Evolutionary conservation across 805 yeast species (phyloP), one percentile per base, ranked within the genome.

Genomic region (Saccharomycopsis babjevae): DNA sequence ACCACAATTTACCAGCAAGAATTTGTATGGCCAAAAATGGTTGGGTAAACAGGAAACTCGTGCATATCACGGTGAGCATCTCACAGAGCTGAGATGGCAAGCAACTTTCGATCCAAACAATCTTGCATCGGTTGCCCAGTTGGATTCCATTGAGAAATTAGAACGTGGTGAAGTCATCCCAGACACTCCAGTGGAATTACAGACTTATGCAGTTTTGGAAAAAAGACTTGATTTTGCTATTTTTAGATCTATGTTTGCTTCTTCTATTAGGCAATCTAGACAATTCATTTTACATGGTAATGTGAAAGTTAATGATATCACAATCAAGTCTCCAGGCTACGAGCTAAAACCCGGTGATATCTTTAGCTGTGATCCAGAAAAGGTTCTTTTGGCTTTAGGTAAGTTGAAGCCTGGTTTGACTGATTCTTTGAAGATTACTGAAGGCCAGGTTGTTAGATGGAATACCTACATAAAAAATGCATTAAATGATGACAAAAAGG

Each of bases 21-120:
- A 96, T n/a, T 77, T 89, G 62, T 94, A 79, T 74, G 96, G 89
- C 74, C 96, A 93, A 73, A 90, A 91, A 74, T 94, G 96, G 93
- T 75, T 79, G 6, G 86, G 97, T 58, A 93, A 94, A 73, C 86
- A 84, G 70, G 97, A 92, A 70, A 86, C 97, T 7, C 83, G 99
- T 74, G 86, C 93, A 1, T 93, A 93, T 72, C 99, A 93, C 72
- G 99, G 99, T 67, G 98, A 94, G 69, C 89, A 87, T 71, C 72
- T 93, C 60, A 88, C 93, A 0, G 99, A 94, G 72, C 76, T 82
- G 20, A 83, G 92, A 70, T 88, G 91, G 86, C 86, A 87, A 70
- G 74, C 83, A 8, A 72, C 80, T 57, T 92, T 93, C 75, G 76
- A 83, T 59, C 81, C 83, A 28, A 77, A 79, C 56, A 84, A 85